Evolutionary conservation across 352 stramenopile species (phyloP).

Genomic region (Pythium brachiatum): DNA sequence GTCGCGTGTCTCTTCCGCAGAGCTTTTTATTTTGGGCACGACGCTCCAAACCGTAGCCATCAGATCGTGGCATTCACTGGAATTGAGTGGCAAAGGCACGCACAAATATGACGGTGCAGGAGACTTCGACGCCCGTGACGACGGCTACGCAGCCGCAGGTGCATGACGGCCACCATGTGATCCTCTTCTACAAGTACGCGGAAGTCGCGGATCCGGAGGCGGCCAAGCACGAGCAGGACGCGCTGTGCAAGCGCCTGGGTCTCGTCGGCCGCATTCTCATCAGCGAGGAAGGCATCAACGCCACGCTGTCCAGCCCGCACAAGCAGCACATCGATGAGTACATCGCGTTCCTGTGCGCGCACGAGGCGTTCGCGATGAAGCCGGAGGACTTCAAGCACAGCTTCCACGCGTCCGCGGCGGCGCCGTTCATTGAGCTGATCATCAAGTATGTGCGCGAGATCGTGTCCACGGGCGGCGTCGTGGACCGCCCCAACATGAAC

Average conservation of each 20-base stretch:
- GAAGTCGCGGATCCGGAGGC: slow-evolving; percentile 38
- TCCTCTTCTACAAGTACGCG: slow-evolving; percentile 88
- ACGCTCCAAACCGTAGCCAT: neutral
- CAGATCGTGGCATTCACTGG: neutral
- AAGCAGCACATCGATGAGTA: slow-evolving; percentile 87
- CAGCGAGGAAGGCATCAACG: slow-evolving; percentile 82
- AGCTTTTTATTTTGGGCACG: neutral
- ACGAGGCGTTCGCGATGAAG: slow-evolving; percentile 52
- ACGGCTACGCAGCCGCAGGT: neutral
- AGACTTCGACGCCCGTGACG: neutral
- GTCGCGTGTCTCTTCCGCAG: neutral
- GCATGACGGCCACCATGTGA: slow-evolving; percentile 26
- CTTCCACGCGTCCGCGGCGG: slow-evolving; percentile 34
- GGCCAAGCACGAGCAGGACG: slow-evolving; percentile 36
- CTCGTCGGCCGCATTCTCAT: slow-evolving; percentile 76
- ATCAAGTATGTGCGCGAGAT: slow-evolving; percentile 71
- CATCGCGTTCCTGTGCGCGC: slow-evolving; percentile 52
- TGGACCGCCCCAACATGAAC: slow-evolving; percentile 50
- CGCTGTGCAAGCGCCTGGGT: slow-evolving; percentile 44
- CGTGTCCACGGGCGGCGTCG: slow-evolving; percentile 43
- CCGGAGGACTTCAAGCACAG: slow-evolving; percentile 78
- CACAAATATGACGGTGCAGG: neutral
- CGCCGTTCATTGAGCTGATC: slow-evolving; percentile 64
- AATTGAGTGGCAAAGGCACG: neutral
- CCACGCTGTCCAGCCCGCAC: slow-evolving; percentile 71